Percentiles rank a stretch among this genome's conserved stretches.
Evolutionary conservation across 805 yeast genomes (phyloP).

Genomic region (Metschnikowia matae): DNA sequence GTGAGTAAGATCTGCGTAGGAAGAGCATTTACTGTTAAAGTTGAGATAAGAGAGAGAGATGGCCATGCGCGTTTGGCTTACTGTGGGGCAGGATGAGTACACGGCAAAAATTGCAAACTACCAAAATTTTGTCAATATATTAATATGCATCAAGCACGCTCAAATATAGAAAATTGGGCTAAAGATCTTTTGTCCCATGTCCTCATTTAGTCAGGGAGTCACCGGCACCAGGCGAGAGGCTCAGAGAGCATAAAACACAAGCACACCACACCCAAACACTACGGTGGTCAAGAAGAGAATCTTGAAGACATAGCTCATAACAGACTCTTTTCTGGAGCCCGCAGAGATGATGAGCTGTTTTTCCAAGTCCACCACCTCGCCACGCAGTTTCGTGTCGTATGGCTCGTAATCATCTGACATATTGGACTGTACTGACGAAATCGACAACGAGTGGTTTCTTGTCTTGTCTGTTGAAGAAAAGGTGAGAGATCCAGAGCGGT

Average conservation of each 20-base stretch:
- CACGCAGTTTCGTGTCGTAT: neutral
- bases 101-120: neutral
- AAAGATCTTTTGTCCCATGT: too few relatives aligned
- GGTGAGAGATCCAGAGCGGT: conserved; percentile 4
- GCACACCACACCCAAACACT: conserved; percentile 32
- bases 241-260: conserved; percentile 33
- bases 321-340: conserved; percentile 34
- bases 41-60: neutral
- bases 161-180: neutral
- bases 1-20: neutral
- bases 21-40: neutral
- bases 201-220: neutral
- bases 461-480: conserved; percentile 7
- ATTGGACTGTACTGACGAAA: conserved; percentile 21
- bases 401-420: conserved; percentile 14
- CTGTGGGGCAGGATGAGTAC: neutral
- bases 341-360: conserved; percentile 35
- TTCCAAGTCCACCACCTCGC: conserved; percentile 34
- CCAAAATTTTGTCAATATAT: neutral
- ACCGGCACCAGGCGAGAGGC: conserved; percentile 3
- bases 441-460: conserved; percentile 24
- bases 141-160: neutral
- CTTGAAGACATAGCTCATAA: conserved; percentile 30
- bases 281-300: conserved; percentile 25
- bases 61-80: neutral